Base-by-base conservation (phyloP, 2,329 filamentous ascomycete species). In the Phaeosphaeriaceae sp. region DNA sequence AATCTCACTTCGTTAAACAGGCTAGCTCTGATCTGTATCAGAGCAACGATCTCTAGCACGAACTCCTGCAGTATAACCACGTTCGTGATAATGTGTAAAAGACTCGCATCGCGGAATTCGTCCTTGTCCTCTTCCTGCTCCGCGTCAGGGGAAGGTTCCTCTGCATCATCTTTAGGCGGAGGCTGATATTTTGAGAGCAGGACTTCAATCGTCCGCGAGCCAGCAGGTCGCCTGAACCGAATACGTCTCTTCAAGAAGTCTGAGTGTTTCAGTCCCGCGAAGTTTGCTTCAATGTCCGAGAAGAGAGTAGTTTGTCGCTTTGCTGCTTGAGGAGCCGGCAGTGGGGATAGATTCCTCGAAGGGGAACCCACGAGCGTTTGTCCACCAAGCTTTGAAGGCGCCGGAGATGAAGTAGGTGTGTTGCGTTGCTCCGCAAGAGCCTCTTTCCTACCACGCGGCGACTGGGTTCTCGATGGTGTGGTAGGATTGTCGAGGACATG, bases 21-120 rank as follows among this genome's bases (percentile, higher is more conserved):
- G 53, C 80, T 81, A 5, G 82, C 82, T 32, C 82, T 70, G 1
- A 83, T 77, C 63, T 83, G 82, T 69, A 84, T 65, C 54, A 84
- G 71, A 5, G 82, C 82, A 11, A 81, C 77, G 13, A 84, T 58
- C 68, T 84, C 82, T 50, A 84, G 66, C 21, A 82, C 75, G 61
- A 84, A 84, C 59, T 84, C 80, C 65, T 84, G 82, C 63, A 84
- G 59, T 10, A 84, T 75, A 6, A 84, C 80, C 43, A 82, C 78
- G 59, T 84, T 84, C 10, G 82, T 84, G 32, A 84, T 71, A 28
- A 84, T 78, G 64, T 84, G 82, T 55, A 82, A 72, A 28, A 84
- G 64, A 61, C 78, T 83, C 15, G 80, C 81, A 53, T 80, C 77
- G 55, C 70, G 72, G n/a, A 73, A 63, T 52, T 73, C 68, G 10